Evolutionary conservation across 352 stramenopile species (phyloP).

Genomic region (Globisporangium acanthophoron): DNA sequence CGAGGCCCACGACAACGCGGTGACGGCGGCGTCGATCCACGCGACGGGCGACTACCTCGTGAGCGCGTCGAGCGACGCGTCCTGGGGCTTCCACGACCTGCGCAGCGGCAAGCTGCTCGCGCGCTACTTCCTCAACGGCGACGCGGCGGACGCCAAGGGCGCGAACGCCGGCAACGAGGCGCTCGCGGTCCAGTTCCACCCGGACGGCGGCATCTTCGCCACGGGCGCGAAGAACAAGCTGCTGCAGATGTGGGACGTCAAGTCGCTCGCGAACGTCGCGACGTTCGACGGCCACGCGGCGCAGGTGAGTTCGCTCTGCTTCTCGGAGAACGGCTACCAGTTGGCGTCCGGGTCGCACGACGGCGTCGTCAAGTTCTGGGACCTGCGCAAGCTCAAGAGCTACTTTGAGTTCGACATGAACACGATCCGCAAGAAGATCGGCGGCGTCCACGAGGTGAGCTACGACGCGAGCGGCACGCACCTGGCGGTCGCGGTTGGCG

Average conservation of each 20-base stretch:
- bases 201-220: constrained; percentile 93
- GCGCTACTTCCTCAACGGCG: constrained; percentile 41
- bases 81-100: constrained; percentile 85
- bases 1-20: constrained; percentile 47
- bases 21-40: constrained; percentile 72
- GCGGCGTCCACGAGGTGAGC: constrained; percentile 13
- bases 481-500: too few species aligned
- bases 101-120: constrained; percentile 47
- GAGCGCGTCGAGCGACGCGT: constrained; percentile 66
- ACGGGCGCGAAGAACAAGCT: constrained; percentile 51
- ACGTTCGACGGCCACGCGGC: constrained; percentile 76
- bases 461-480: constrained; percentile 42
- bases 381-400: too few species aligned
- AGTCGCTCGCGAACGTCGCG: constrained; percentile 69
- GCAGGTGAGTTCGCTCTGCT: constrained; percentile 69
- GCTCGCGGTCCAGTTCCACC: constrained; percentile 81
- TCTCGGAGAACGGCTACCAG: constrained; percentile 67
- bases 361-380: constrained; percentile 90
- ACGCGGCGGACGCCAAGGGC: constrained; percentile 5
- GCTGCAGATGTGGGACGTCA: constrained; percentile 93
- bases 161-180: constrained; percentile 29
- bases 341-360: constrained; percentile 91
- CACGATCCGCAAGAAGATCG: too few species aligned
- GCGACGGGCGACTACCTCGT: constrained; percentile 79
- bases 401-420: too few species aligned